A percentile compares a stretch with the other conserved stretches of the same genome.
phyloP scores from a whole-genome alignment of 1,139 yeast genomes.

The Geotrichum histeridarum region DNA sequence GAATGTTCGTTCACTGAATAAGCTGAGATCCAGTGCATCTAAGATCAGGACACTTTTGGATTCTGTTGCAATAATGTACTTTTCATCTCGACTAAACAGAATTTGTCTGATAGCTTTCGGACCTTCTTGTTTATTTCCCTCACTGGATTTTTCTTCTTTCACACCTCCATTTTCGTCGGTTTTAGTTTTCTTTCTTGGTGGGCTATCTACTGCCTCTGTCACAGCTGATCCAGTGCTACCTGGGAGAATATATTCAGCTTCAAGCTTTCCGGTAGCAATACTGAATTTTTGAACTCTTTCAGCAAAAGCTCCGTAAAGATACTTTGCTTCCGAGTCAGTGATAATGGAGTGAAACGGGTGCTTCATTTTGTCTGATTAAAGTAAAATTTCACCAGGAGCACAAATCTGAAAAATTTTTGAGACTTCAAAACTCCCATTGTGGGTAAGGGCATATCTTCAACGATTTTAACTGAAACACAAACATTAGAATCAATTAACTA shows the following conservation, averaged over 20 bases:
- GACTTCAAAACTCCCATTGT: too few relatives aligned
- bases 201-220: constrained; percentile 5
- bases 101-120: constrained; percentile 42
- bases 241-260: constrained; percentile 14
- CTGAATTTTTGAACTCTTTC: constrained; percentile 21
- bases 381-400: too few relatives aligned
- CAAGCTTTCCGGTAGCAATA: constrained; percentile 16
- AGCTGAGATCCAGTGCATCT: constrained; percentile 38
- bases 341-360: constrained; percentile 26
- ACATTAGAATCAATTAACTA: too few relatives aligned
- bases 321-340: constrained; percentile 21
- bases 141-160: background rate
- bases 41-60: constrained; percentile 73
- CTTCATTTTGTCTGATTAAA: constrained; percentile 16
- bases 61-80: constrained; percentile 62
- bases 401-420: too few relatives aligned
- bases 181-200: constrained; percentile 19
- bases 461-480: too few relatives aligned
- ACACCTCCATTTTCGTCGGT: constrained; percentile 17
- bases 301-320: constrained; percentile 22
- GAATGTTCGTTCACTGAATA: constrained; percentile 66
- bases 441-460: too few relatives aligned
- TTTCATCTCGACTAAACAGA: constrained; percentile 49
- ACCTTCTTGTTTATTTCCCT: constrained; percentile 15
- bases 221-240: background rate